Evolutionary conservation across 352 stramenopile species (phyloP).

Genomic region (Globisporangium mamillatum): DNA sequence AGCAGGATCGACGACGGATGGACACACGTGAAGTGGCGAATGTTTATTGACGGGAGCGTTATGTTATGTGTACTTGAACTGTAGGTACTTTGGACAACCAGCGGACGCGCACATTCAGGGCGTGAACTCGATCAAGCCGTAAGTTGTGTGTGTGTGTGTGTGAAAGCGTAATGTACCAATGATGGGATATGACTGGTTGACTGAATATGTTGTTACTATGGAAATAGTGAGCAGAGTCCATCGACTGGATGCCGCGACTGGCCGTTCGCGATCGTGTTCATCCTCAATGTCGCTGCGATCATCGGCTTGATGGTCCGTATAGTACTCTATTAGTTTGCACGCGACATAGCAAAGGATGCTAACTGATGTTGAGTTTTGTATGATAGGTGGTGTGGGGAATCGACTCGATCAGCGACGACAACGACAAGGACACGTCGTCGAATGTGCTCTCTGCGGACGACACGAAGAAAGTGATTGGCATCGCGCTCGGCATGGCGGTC

Average conservation of each 20-base stretch:
- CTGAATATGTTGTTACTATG: background rate
- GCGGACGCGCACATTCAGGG: conserved; percentile 35
- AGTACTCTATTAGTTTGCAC: background rate
- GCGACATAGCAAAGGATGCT: too few species aligned
- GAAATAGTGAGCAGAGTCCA: conserved; percentile 29
- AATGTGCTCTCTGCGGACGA: conserved; percentile 53
- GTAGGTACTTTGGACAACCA: conserved; percentile 37
- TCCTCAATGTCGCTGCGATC: conserved; percentile 75
- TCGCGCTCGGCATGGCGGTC: conserved; percentile 54
- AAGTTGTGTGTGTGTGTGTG: conserved; percentile 17
- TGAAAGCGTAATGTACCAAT: background rate
- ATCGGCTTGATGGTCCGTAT: conserved; percentile 43
- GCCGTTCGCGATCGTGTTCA: conserved; percentile 78
- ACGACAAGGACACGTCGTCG: conserved; percentile 37
- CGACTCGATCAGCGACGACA: conserved; percentile 42
- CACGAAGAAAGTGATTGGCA: conserved; percentile 54
- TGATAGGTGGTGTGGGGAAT: conserved; percentile 53
- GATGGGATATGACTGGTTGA: background rate
- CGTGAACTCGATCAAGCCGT: conserved; percentile 72
- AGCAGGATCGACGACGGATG: background rate
- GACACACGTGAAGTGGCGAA: background rate
- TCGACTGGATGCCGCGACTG: conserved; percentile 60
- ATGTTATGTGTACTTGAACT: background rate
- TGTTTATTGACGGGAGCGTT: background rate
- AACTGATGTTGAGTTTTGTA: background rate